Evolutionary conservation across 225 moss, liverwort and hornwort species (phyloP).

Genomic region (Pseudoscleropodium purum): DNA sequence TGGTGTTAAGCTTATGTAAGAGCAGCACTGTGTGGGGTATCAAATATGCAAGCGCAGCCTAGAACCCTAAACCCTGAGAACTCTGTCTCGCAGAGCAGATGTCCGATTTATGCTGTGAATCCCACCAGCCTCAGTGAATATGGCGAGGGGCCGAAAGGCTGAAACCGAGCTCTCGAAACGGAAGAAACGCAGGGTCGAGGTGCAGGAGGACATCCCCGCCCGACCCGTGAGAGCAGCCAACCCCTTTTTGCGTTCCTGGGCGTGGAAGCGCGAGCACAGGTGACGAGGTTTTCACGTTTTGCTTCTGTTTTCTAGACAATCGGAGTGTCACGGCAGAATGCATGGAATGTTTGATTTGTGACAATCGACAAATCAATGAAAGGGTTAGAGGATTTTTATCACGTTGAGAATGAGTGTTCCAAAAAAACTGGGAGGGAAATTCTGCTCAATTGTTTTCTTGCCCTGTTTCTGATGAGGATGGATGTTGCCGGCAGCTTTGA

Average conservation of each 20-base stretch:
- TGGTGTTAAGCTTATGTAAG: neutral
- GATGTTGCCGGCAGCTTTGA: neutral
- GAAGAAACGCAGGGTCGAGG: neutral
- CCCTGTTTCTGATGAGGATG: neutral
- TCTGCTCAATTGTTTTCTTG: neutral
- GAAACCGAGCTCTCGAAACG: neutral
- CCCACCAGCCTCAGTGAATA: neutral
- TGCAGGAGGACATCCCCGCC: neutral
- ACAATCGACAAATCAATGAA: neutral
- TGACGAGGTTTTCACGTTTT: neutral
- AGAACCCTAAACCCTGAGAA: neutral
- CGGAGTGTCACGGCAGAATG: neutral
- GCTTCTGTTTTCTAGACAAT: neutral
- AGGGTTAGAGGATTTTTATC: neutral
- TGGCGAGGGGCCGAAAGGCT: slow-evolving; percentile 17
- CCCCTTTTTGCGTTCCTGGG: slow-evolving; percentile 44
- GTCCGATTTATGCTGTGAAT: neutral
- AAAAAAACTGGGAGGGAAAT: too few relatives aligned
- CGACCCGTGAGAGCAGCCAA: neutral
- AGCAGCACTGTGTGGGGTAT: neutral
- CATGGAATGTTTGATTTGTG: neutral
- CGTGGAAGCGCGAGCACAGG: slow-evolving; percentile 61
- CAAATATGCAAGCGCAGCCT: neutral
- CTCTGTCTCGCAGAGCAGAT: neutral
- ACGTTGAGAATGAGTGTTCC: neutral